Percentiles rank a stretch among this genome's conserved stretches.
phyloP scores from a whole-genome alignment of 2,329 filamentous ascomycete species.

The Hysterium pulicare region DNA sequence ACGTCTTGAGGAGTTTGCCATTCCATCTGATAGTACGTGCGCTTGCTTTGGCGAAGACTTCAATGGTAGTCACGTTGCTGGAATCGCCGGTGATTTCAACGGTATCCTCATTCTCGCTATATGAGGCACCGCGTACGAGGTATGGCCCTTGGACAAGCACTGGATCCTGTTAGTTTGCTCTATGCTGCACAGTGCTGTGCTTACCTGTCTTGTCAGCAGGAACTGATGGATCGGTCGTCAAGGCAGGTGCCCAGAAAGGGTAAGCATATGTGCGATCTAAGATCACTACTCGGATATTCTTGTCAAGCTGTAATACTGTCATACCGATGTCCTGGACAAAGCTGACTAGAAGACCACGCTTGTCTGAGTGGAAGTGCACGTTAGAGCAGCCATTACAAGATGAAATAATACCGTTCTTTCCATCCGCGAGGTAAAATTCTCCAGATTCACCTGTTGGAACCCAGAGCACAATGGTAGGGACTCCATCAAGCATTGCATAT shows the following conservation, averaged over 20 bases:
- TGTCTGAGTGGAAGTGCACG: conserved; percentile 42
- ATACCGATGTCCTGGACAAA: conserved; percentile 30
- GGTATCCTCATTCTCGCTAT: conserved; percentile 16
- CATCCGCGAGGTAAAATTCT: conserved; percentile 40
- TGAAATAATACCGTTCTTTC: conserved; percentile 35
- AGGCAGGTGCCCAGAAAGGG: conserved; percentile 38
- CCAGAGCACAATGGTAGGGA: conserved; percentile 39
- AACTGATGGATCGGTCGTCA: conserved; percentile 37
- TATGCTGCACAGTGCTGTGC: too few relatives aligned
- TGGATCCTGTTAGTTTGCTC: conserved; percentile 10
- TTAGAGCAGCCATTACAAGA: conserved; percentile 41
- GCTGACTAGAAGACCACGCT: conserved; percentile 31
- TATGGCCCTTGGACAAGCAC: conserved; percentile 42
- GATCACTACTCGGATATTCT: conserved; percentile 35
- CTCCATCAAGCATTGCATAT: conserved; percentile 34
- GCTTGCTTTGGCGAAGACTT: conserved; percentile 33
- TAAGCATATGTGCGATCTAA: conserved; percentile 38
- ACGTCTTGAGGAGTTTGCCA: conserved; percentile 27
- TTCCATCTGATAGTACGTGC: conserved; percentile 37
- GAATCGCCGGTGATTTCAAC: conserved; percentile 37
- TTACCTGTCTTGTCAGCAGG: conserved; percentile 36
- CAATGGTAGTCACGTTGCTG: conserved; percentile 30
- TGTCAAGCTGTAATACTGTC: conserved; percentile 35
- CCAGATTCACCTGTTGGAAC: conserved; percentile 38
- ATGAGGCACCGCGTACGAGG: conserved; percentile 32